A percentile compares a stretch with the other conserved stretches of the same genome.
Evolutionary conservation across 192 early-diverging fungal species (phyloP).

Genomic region (Backusella tarrabulga): DNA sequence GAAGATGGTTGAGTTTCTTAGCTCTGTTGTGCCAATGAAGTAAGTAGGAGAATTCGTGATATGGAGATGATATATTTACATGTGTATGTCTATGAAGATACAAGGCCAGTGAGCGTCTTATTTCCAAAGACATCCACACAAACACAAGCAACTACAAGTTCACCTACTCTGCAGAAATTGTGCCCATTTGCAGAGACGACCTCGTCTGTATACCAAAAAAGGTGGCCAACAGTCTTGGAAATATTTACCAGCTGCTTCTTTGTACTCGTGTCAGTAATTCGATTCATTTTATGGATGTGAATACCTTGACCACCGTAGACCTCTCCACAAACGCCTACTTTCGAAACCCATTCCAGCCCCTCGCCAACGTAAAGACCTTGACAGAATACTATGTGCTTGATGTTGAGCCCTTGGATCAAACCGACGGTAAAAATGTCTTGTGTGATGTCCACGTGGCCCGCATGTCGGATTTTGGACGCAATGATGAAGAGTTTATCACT

Average conservation of each 20-base stretch:
- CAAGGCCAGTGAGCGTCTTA: conserved; percentile 92
- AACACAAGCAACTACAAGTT: conserved; percentile 94
- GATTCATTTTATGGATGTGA: conserved; percentile 84
- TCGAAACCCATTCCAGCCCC: conserved; percentile 74
- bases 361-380: conserved; percentile 77
- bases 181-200: conserved; percentile 97
- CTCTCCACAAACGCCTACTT: conserved; percentile 76
- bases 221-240: conserved; percentile 81
- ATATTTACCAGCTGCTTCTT: conserved; percentile 79
- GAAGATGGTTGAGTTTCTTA: conserved; percentile 95
- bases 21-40: conserved; percentile 78
- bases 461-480: conserved; percentile 73
- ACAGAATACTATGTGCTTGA: conserved; percentile 96
- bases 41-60: conserved; percentile 18
- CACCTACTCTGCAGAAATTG: conserved; percentile 93
- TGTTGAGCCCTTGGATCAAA: conserved; percentile 77
- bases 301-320: conserved; percentile 75
- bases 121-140: conserved; percentile 93
- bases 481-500: conserved; percentile 85
- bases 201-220: conserved; percentile 84
- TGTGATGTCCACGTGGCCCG: conserved; percentile 88
- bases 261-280: conserved; percentile 87
- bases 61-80: no score
- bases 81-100: conserved; percentile 41
- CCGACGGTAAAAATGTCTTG: conserved; percentile 72